phyloP scores from a whole-genome alignment of 2,329 filamentous ascomycete species.

The Cytospora schulzeri region DNA sequence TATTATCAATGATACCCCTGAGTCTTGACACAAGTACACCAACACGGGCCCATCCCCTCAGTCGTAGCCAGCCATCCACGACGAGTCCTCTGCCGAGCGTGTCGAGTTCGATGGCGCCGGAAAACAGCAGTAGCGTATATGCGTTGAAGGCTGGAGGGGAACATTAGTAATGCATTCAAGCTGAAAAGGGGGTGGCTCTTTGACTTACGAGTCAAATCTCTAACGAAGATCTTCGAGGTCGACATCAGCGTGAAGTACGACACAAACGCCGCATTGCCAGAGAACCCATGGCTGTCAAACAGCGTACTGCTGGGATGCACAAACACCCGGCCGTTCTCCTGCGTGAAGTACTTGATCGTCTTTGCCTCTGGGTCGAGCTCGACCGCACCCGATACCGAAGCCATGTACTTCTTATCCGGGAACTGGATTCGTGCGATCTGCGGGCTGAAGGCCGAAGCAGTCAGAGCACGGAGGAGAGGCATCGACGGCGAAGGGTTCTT shows the following conservation, averaged over 20 bases:
- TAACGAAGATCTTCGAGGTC: slow-evolving; percentile 87
- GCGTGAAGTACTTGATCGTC: slow-evolving; percentile 90
- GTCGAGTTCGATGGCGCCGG: slow-evolving; percentile 81
- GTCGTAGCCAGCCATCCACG: slow-evolving; percentile 85
- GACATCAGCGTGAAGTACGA: slow-evolving; percentile 91
- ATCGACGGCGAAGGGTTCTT: slow-evolving; percentile 35
- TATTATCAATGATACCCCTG: slow-evolving; percentile 81
- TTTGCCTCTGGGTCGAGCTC: slow-evolving; percentile 90
- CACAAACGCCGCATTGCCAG: slow-evolving; percentile 74
- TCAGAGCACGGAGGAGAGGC: slow-evolving; percentile 66
- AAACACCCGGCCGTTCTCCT: slow-evolving; percentile 85
- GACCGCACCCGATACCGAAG: slow-evolving; percentile 83
- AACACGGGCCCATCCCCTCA: slow-evolving; percentile 92
- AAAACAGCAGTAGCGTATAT: slow-evolving; percentile 86
- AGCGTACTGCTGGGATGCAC: slow-evolving; percentile 87
- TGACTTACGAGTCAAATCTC: slow-evolving; percentile 83
- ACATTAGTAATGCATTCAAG: slow-evolving; percentile 16
- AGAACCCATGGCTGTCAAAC: slow-evolving; percentile 80
- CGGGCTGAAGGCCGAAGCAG: slow-evolving; percentile 75
- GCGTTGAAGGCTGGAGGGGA: slow-evolving; percentile 73
- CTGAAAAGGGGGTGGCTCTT: slow-evolving; percentile 15
- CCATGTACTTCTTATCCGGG: slow-evolving; percentile 93
- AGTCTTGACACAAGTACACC: slow-evolving; percentile 85
- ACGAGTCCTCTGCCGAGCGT: slow-evolving; percentile 83
- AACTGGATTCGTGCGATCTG: slow-evolving; percentile 92